Evolutionary conservation across 768 basidiomycete genomes (phyloP).

Genomic region (Auriscalpium vulgare): DNA sequence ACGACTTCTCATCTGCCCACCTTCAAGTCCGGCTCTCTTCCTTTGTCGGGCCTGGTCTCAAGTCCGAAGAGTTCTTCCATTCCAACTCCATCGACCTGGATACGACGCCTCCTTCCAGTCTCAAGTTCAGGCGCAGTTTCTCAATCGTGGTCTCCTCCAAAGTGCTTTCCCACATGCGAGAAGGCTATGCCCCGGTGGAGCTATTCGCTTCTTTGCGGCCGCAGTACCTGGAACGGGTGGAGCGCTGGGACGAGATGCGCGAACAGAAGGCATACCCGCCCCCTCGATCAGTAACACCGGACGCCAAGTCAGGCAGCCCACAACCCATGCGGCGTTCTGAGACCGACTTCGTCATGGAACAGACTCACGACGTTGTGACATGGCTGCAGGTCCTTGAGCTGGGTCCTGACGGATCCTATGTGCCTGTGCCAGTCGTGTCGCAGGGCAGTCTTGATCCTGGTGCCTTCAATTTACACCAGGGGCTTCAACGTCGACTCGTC

Average conservation of each 20-base stretch:
- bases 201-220: slow-evolving; percentile 81
- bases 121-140: slow-evolving; percentile 80
- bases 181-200: slow-evolving; percentile 80
- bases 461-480: slow-evolving; percentile 85
- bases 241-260: slow-evolving; percentile 90
- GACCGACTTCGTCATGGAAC: slow-evolving; percentile 81
- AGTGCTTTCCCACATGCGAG: slow-evolving; percentile 61
- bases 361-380: slow-evolving; percentile 85
- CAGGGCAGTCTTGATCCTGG: slow-evolving; percentile 73
- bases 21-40: slow-evolving; percentile 84
- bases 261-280: slow-evolving; percentile 52
- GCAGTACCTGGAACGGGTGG: slow-evolving; percentile 81
- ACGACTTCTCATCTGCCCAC: slow-evolving; percentile 83
- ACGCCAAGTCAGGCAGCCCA: slow-evolving; percentile 33
- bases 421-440: slow-evolving; percentile 75
- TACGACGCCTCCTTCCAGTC: slow-evolving; percentile 58
- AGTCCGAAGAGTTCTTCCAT: slow-evolving; percentile 76
- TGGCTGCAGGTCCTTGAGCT: slow-evolving; percentile 85
- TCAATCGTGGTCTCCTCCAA: slow-evolving; percentile 69
- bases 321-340: slow-evolving; percentile 90
- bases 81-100: slow-evolving; percentile 73
- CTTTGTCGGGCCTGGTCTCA: slow-evolving; percentile 63
- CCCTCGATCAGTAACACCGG: slow-evolving; percentile 16
- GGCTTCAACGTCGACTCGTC: slow-evolving; percentile 77
- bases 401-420: slow-evolving; percentile 75